A percentile compares a stretch with the other conserved stretches of the same genome.
phyloP scores from a whole-genome alignment of 306 rosid genomes.

The Sicyos baderoa region DNA sequence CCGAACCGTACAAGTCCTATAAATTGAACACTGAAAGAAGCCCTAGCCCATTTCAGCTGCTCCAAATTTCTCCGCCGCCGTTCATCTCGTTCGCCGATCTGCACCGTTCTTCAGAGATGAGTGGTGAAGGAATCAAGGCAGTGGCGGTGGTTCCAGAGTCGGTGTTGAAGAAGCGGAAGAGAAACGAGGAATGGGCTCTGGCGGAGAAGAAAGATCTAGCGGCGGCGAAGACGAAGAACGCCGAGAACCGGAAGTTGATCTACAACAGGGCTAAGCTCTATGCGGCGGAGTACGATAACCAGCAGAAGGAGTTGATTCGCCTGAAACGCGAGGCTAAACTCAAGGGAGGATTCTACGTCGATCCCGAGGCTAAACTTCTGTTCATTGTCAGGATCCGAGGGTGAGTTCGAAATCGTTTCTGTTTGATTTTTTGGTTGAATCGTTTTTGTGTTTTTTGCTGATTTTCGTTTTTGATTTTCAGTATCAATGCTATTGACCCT shows the following conservation, averaged over 20 bases:
- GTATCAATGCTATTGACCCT: conserved; percentile 87
- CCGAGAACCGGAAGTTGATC: conserved; percentile 55
- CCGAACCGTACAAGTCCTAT: too few species aligned
- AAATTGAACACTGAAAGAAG: too few species aligned
- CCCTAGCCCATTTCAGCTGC: too few species aligned
- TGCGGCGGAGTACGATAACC: conserved; percentile 34
- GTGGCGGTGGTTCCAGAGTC: conserved; percentile 57
- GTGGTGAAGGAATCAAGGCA: conserved; percentile 4
- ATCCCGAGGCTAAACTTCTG: conserved; percentile 80
- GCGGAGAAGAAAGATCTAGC: conserved; percentile 43
- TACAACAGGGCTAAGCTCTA: conserved; percentile 60
- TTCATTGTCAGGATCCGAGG: conserved; percentile 79
- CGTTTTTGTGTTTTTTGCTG: background rate
- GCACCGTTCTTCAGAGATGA: too few species aligned
- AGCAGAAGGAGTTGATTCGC: conserved; percentile 58
- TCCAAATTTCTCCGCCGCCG: too few species aligned
- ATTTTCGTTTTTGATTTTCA: conserved; percentile 24
- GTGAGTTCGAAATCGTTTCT: conserved; percentile 26
- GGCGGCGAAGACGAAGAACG: conserved; percentile 54
- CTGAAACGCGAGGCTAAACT: conserved; percentile 84
- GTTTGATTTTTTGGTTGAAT: background rate
- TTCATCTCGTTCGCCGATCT: too few species aligned
- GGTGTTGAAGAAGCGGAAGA: conserved; percentile 67
- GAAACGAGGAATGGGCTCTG: conserved; percentile 73
- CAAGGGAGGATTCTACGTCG: conserved; percentile 92